Base-by-base conservation (phyloP, 2,329 filamentous ascomycete genomes). In the Fusarium sp. region DNA sequence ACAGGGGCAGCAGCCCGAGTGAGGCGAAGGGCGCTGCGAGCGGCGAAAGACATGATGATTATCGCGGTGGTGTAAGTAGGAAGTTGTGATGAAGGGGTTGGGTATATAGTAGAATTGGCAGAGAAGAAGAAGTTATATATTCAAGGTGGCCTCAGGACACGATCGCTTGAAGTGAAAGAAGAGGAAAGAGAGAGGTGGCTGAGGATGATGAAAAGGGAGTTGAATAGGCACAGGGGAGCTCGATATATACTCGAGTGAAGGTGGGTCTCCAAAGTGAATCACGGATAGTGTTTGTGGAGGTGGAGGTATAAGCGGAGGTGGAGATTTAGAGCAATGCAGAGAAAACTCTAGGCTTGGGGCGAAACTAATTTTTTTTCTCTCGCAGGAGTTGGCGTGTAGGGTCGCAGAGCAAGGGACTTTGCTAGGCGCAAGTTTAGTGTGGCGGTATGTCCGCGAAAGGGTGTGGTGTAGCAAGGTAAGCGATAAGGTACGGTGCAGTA, bases 21-120 rank as follows among this genome's bases (percentile, higher is more conserved):
- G 60, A 78, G 67, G 55, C 80, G 79, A 59, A 81, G 64, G 56
- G 72, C 69, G 74, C 76, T 79, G 73, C 79, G 78, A 63, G 78
- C 72, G 46, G 76, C 75, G 63, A 76, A 76, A 73, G 80, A 76
- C 80, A 81, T 81, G 72, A 63, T 78, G 70, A 54, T 69, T 58
- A 51, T 54, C 57, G 34, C 23, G 61, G 47, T 59, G 63, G 37
- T 42, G 55, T 47, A 28, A 48, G 25, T 40, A 62, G 47, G 59
- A 57, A 48, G 43, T 45, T 40, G 43, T 54, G 14, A 46, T 42
- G 32, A 45, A 46, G 54, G 50, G 42, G 32, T 23, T 32, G 46
- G 40, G 23, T 53, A 59, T 59, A 48, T 48, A 66, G 37, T 27
- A 20, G 28, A 16, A 14, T 10, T 13, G 23, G 12, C 41, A 21